These are phyloP conservation scores for Combretum micranthum DNA, from an alignment of 345 rosid genomes.

Conservation along the genomic window DNA sequence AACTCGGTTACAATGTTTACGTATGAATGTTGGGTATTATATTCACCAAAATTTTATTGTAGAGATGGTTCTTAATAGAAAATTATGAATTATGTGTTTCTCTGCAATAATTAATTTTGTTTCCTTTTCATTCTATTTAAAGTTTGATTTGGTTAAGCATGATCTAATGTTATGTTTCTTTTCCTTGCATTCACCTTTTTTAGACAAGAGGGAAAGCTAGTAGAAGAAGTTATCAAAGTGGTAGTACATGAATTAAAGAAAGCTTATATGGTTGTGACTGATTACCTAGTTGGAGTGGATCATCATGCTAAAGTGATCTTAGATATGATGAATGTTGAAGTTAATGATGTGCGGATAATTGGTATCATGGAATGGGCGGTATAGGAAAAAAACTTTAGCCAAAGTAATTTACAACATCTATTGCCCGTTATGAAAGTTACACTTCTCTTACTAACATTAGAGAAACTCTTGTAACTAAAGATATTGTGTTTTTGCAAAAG, in stretches of 20 bases:
- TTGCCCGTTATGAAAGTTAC: background rate
- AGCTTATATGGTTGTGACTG: background rate
- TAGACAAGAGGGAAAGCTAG: background rate
- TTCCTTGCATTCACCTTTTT: no score
- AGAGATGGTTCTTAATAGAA: no score
- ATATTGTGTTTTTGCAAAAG: background rate
- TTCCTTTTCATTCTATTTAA: no score
- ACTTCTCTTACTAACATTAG: conserved; percentile 3
- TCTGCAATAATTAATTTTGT: no score
- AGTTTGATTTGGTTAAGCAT: no score
- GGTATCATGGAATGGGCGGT: conserved; percentile 5
- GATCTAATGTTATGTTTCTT: no score
- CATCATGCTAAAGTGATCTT: background rate
- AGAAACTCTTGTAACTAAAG: background rate
- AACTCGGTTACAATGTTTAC: no score
- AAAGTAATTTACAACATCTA: background rate
- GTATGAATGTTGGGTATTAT: no score
- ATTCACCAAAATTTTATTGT: no score
- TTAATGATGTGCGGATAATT: background rate
- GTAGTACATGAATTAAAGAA: background rate
- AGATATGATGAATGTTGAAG: background rate
- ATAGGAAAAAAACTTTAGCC: conserved; percentile 10
- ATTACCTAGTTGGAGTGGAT: conserved; percentile 6
- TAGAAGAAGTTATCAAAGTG: background rate
- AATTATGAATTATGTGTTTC: no score